Evolutionary conservation across 2,329 filamentous ascomycete species (phyloP), one percentile per base, ranked within the genome.

Genomic region (Apiospora sp.): DNA sequence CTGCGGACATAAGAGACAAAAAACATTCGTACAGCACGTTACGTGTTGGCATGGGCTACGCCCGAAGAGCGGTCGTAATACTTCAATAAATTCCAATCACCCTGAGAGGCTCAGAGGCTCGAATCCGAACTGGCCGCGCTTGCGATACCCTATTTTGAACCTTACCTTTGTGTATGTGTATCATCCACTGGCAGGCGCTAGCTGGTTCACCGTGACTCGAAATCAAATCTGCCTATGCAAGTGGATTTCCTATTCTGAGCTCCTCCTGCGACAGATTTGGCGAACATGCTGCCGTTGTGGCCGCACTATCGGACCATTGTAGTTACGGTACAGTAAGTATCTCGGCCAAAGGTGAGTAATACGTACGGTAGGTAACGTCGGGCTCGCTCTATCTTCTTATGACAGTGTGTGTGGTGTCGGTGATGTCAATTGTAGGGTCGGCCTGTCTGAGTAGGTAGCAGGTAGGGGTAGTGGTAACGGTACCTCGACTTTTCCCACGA

Each of bases 131-230:
- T n/a, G 58, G 58, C 34, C 22, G 58, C 30, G 58, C 58, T 41
- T 41, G 58, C 58, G 34, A 64, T 41, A 64, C 22, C 58, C 58
- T 64, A 64, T 41, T 41, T n/a, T 64, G 58, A 64, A 64, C 58
- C 58, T 41, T 64, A 64, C 34, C 34, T 41, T 64, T 64, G 58
- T 64, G 58, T 64, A 41, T 64, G 58, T 64, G 58, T 41, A 64
- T 64, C 58, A 41, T 61, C 16, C 54, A 37, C 19, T 34, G 51
- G 24, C 24, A 16, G 24, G 54, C 30, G 8, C 30, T 22, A 34
- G 22, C 58, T 41, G 24, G 58, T n/a, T 14, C 34, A 41, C 58
- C 19, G 58, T 64, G 34, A 64, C 58, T 64, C 58, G 58, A n/a
- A n/a, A 24, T 10, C 5, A 34, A 64, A n/a, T 22, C 54, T 64